Base-by-base conservation (phyloP, 345 rosid species). In the Abelmoschus esculentus region DNA sequence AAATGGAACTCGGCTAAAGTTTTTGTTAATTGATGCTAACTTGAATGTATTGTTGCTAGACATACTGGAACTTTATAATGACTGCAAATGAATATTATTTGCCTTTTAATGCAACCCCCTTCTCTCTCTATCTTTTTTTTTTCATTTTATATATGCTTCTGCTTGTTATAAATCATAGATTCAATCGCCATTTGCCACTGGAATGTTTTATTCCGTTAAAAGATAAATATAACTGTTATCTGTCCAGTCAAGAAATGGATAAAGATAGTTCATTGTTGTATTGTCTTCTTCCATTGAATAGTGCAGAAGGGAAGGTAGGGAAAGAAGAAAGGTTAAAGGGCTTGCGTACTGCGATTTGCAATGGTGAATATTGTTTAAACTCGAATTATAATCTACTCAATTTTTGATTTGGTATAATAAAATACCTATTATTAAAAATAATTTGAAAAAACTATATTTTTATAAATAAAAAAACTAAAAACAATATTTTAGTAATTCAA, bases 291-390 rank as follows among this genome's bases (percentile, higher is more conserved):
- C 22, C 29, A 28, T 12, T 14, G 36, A 67, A 2, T 31, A n/a
- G 53, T 65, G 57, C 47, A 18, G 77, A 63, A 66, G 47, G 17
- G 58, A 61, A 47, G 57, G 61, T 70, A 67, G 74, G 69, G 79
- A 61, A 61, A 61, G 60, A 19, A 38, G 13, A 54, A 49, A 54
- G 58, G 58, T 18, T 59, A 1, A 52, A 29, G 82, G 28, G 19
- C 52, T 75, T 61, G 15, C 3, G 15, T 7, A 40, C 57, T 13
- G n/a, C 77, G 34, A 31, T 12, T 55, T 29, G 58, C 12, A 15
- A 90, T 87, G 97, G 95, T 87, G 88, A 22, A 22, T 22, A 22
- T 22, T 22, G 26, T 22, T 22, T 22, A 22, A 22, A 22, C 26
- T 22, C 26, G 26, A 22, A 22, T 22, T 22, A 22, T 22, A 22